phyloP scores from a whole-genome alignment of 495 filamentous ascomycete species.

The Trichoderma gamsii region DNA sequence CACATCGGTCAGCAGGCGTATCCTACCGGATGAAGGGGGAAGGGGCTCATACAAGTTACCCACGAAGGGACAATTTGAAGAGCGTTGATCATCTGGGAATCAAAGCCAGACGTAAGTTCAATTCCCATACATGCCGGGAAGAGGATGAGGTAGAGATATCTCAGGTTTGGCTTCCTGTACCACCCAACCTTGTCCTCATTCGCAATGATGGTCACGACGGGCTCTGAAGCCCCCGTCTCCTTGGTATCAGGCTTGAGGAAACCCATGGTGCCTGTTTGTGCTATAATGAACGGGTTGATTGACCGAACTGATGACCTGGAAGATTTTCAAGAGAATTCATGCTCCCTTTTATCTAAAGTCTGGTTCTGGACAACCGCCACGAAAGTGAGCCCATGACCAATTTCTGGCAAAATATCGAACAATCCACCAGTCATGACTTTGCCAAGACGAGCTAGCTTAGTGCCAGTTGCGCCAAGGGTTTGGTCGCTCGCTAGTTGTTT shows the following conservation, averaged over 20 bases:
- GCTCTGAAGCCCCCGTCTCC: slow-evolving; percentile 27
- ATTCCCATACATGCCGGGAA: slow-evolving; percentile 62
- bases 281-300: not conserved
- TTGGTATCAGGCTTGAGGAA: not conserved
- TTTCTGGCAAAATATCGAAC: too few relatives aligned
- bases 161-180: slow-evolving; percentile 60
- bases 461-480: too few relatives aligned
- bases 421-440: too few relatives aligned
- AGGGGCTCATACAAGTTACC: slow-evolving; percentile 40
- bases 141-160: slow-evolving; percentile 56
- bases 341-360: too few relatives aligned
- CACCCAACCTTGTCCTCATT: slow-evolving; percentile 47
- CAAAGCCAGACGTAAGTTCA: slow-evolving; percentile 67
- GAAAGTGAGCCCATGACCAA: too few relatives aligned
- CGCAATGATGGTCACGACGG: slow-evolving; percentile 39
- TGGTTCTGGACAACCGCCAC: too few relatives aligned
- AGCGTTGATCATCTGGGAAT: slow-evolving; percentile 65
- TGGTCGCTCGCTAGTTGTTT: not conserved
- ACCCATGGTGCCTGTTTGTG: not conserved
- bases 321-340: not conserved
- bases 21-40: not conserved
- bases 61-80: slow-evolving; percentile 55
- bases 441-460: too few relatives aligned
- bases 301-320: not conserved
- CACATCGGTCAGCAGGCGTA: slow-evolving; percentile 1